phyloP scores from a whole-genome alignment of 2,329 filamentous ascomycete genomes.

The Ceratocystis lukuohia region DNA sequence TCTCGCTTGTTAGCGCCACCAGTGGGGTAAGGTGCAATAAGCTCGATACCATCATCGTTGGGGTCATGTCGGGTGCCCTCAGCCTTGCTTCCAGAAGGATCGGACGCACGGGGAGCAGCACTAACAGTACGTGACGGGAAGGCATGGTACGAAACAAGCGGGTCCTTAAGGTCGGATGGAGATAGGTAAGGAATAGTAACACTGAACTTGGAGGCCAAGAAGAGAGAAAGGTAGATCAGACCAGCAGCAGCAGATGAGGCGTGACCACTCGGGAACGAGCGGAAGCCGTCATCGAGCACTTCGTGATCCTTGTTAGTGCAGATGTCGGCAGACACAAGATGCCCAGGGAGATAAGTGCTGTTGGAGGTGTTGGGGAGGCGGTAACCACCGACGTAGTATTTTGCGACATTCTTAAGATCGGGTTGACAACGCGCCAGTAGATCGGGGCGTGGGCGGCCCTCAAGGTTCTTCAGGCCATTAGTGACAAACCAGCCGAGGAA shows the following conservation, averaged over 20 bases:
- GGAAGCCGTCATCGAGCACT: constrained; percentile 66
- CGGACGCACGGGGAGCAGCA: constrained; percentile 21
- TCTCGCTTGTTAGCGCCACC: constrained; percentile 22
- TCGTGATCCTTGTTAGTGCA: constrained; percentile 52
- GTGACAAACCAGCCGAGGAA: constrained; percentile 67
- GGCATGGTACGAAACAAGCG: constrained; percentile 43
- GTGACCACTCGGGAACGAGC: constrained; percentile 52
- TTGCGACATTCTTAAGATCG: constrained; percentile 48
- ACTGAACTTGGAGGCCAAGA: constrained; percentile 70
- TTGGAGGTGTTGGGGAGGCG: constrained; percentile 42
- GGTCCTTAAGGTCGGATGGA: constrained; percentile 31
- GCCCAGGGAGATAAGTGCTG: constrained; percentile 14
- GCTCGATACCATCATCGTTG: constrained; percentile 49
- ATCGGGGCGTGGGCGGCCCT: constrained; percentile 63
- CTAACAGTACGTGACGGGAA: constrained; percentile 54
- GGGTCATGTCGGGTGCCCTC: constrained; percentile 14
- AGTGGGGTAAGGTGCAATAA: constrained; percentile 38
- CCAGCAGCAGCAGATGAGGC: constrained; percentile 61
- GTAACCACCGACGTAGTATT: constrained; percentile 51
- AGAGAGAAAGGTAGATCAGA: constrained; percentile 73
- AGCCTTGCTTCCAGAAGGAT: constrained; percentile 28
- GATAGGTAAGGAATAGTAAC: constrained; percentile 59
- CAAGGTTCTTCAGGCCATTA: constrained; percentile 69
- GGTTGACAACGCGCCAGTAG: constrained; percentile 67
- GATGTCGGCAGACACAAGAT: constrained; percentile 60